These are phyloP conservation scores for Tilletiopsis washingtonensis DNA, from an alignment of 1,284 basidiomycete species.

Conservation along the genomic window DNA sequence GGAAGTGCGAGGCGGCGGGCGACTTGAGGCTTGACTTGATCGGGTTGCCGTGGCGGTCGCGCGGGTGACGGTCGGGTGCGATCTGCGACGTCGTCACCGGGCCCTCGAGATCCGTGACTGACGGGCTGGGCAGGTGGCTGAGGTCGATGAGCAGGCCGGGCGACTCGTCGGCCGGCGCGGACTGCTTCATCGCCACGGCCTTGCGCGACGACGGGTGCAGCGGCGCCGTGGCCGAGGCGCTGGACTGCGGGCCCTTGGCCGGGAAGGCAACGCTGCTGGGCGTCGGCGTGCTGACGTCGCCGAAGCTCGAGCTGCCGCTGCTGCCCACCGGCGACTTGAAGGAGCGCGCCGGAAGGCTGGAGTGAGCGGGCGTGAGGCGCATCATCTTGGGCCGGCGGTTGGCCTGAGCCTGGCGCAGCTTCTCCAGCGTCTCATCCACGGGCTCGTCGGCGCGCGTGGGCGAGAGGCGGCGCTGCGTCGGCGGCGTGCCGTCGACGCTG, in stretches of 20 bases:
- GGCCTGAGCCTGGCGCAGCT: conserved; percentile 23
- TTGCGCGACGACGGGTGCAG: conserved; percentile 29
- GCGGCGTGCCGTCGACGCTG: too few species aligned
- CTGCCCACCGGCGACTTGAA: conserved; percentile 8
- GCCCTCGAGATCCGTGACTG: conserved; percentile 9
- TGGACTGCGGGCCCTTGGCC: conserved; percentile 7
- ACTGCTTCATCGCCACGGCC: conserved; percentile 26
- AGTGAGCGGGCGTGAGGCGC: conserved; percentile 31
- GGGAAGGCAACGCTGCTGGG: conserved; percentile 20
- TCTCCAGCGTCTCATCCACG: too few species aligned
- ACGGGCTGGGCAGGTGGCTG: conserved; percentile 28
- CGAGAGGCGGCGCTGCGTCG: too few species aligned
- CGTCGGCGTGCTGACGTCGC: conserved; percentile 13
- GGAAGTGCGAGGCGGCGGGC: conserved; percentile 49
- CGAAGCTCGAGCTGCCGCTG: conserved; percentile 15
- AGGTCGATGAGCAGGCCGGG: conserved; percentile 36
- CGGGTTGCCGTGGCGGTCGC: conserved; percentile 87
- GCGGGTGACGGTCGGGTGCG: conserved; percentile 52
- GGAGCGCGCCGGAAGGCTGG: conserved; percentile 21
- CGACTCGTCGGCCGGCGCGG: conserved; percentile 15
- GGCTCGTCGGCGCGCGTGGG: too few species aligned
- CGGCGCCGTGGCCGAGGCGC: conserved; percentile 3
- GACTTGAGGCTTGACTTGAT: conserved; percentile 84
- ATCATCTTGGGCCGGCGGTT: conserved; percentile 29
- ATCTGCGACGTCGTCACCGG: conserved; percentile 15